phyloP scores from a whole-genome alignment of 257 asterid species.

The Primulina eburnea region DNA sequence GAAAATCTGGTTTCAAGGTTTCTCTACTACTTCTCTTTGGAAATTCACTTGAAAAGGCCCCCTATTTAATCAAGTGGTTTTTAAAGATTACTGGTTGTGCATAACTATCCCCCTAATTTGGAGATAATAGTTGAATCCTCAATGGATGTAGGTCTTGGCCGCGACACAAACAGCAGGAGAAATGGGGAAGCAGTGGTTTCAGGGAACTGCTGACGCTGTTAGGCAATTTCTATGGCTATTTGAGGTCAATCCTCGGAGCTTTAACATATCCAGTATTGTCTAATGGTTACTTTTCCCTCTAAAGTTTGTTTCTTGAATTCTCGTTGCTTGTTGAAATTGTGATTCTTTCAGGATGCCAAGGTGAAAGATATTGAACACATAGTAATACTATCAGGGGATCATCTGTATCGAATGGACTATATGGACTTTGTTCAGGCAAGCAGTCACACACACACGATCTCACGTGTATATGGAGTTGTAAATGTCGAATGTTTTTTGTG shows the following conservation, averaged over 20 bases:
- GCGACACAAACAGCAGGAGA: conserved; percentile 96
- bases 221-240: conserved; percentile 87
- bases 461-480: neutral
- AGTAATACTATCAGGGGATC: conserved; percentile 86
- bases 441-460: neutral
- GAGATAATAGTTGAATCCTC: neutral
- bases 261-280: neutral
- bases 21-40: too few relatives aligned
- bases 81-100: neutral
- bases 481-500: neutral
- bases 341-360: conserved; percentile 69
- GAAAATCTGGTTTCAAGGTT: too few relatives aligned
- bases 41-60: too few relatives aligned
- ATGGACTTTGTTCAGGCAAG: conserved; percentile 89
- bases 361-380: conserved; percentile 78
- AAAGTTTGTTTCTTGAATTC: neutral
- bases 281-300: neutral
- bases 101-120: neutral
- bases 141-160: conserved; percentile 66
- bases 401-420: conserved; percentile 93
- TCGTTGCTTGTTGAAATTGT: neutral
- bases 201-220: conserved; percentile 97
- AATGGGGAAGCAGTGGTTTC: conserved; percentile 85
- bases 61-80: too few relatives aligned
- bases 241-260: conserved; percentile 49